Base-by-base conservation (phyloP, 768 basidiomycete species). In the Boletus huronensis region DNA sequence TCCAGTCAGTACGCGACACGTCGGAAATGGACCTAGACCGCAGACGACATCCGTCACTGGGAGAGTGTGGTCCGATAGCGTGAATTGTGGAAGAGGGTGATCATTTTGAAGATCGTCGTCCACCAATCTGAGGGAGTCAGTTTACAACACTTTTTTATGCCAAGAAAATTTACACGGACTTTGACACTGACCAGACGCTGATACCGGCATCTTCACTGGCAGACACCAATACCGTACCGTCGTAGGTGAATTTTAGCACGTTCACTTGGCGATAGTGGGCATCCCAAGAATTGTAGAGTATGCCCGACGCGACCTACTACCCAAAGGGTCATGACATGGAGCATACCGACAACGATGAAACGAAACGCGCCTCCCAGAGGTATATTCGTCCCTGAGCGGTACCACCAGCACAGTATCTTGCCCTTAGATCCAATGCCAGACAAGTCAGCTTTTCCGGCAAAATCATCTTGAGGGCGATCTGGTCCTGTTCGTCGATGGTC, bases 191-290 rank as follows among this genome's bases (percentile, higher is more conserved):
- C 94, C 94, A 98, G 57, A 98, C 86, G 71, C 82, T 84, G 52
- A 93, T 81, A 34, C 85, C 84, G 41, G 95, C 91, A 67, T 99
- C 97, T 58, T 96, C 91, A 52, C 90, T 93, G 5, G 89, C 93
- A 32, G 92, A 90, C 17, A 98, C 63, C 42, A 99, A 76, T 6
- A 86, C 82, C 42, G 79, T 81, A 32, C 90, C 89, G 64, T 97
- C 94, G 19, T 77, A 77, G 9, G 92, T 89, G 68, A 98, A 98
- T 40, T 81, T 83, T 2, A 98, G 72, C 9, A 88, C 85, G 56
- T 82, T 89, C 49, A 98, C 81, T 66, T 85, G 80, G 54, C 96
- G 89, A 74, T 98, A 99, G 70, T 98, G 96, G 17, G 95, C 95
- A 56, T 98, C 95, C 84, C 94, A 94, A 0, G 90, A 82, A 61